Evolutionary conservation across 352 stramenopile genomes (phyloP).

Genomic region (Phytophthora palmivora): DNA sequence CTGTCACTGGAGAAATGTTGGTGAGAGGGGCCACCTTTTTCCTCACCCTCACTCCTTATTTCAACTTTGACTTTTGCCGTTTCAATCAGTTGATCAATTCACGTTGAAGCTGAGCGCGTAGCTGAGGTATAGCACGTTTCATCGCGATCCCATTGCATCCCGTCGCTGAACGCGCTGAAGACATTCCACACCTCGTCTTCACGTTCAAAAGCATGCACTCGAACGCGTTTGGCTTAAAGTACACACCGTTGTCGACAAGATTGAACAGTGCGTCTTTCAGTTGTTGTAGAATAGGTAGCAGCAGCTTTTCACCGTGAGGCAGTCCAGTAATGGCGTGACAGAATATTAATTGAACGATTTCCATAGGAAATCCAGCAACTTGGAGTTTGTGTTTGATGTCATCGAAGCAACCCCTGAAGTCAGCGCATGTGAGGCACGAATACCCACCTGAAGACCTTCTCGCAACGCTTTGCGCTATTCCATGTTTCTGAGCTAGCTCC

Average conservation of each 20-base stretch:
- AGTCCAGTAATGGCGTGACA: constrained; percentile 9
- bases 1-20: too few species aligned
- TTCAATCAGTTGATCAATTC: background rate
- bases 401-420: constrained; percentile 13
- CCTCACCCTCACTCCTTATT: background rate
- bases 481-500: background rate
- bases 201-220: constrained; percentile 3
- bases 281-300: background rate
- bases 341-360: constrained; percentile 3
- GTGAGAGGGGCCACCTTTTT: background rate
- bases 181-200: background rate
- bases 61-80: background rate
- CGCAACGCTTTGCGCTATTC: background rate
- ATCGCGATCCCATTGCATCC: constrained; percentile 4
- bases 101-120: background rate
- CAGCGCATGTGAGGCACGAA: constrained; percentile 1
- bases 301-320: background rate
- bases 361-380: constrained; percentile 1
- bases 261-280: background rate
- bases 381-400: constrained; percentile 5
- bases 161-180: too few species aligned
- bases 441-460: background rate
- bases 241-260: background rate
- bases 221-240: background rate
- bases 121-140: background rate